phyloP scores from a whole-genome alignment of 192 early-diverging fungal genomes.

The Coemansia sp. region DNA sequence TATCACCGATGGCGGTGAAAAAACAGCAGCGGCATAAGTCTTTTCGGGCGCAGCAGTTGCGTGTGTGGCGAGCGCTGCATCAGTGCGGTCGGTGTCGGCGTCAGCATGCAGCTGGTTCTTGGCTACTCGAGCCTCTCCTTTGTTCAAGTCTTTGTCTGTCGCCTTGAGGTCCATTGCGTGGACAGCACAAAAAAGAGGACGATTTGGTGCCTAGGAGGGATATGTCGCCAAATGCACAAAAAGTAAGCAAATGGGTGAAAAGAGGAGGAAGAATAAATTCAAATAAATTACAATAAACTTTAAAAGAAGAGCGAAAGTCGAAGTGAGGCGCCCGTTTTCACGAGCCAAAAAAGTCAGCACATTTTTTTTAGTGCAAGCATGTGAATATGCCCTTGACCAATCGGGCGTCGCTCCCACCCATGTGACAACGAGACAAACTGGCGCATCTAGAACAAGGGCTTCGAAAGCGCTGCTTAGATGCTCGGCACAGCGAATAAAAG shows the following conservation, averaged over 20 bases:
- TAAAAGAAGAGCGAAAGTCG: background rate
- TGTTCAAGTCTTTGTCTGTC: constrained; percentile 4
- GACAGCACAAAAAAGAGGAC: no score
- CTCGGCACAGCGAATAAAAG: no score
- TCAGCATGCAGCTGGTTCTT: background rate
- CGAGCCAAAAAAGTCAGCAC: background rate
- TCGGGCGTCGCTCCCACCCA: background rate
- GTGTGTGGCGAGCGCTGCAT: background rate
- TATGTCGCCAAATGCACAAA: no score
- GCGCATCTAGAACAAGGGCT: no score
- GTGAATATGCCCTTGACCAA: background rate
- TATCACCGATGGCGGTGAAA: background rate
- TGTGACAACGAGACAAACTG: background rate
- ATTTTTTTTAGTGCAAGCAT: background rate
- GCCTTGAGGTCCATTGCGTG: background rate
- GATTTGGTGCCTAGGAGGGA: no score
- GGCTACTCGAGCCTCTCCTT: background rate
- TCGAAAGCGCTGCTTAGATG: no score
- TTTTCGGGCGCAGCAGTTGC: background rate
- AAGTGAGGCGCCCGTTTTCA: no score
- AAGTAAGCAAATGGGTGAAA: no score
- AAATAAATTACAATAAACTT: background rate
- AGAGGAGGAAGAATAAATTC: no score
- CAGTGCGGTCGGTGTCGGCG: no score
- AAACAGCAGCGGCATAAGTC: constrained; percentile 11